Evolutionary conservation across 306 rosid species (phyloP).

Genomic region (Rosa chinensis): DNA sequence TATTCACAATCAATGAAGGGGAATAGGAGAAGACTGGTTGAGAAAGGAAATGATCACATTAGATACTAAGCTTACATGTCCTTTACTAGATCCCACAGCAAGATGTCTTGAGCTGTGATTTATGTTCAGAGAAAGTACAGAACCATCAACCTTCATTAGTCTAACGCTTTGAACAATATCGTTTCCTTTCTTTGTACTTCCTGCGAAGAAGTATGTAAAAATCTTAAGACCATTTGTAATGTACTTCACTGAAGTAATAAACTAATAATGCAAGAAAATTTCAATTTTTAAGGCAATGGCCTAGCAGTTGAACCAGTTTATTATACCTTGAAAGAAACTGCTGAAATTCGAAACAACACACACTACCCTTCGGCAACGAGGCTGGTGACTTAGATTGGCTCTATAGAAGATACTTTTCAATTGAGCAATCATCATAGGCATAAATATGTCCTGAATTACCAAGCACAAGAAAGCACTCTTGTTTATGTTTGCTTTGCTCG

Average conservation of each 20-base stretch:
- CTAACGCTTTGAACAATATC: conserved; percentile 63
- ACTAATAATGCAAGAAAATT: neutral
- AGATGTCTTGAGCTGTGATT: conserved; percentile 56
- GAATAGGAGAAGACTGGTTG: neutral
- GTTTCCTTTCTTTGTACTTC: conserved; percentile 70
- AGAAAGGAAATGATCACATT: conserved; percentile 7
- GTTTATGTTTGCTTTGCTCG: conserved; percentile 73
- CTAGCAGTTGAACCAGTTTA: conserved; percentile 12
- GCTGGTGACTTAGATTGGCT: conserved; percentile 58
- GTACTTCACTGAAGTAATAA: conserved; percentile 11
- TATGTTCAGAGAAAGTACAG: conserved; percentile 51
- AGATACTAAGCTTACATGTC: conserved; percentile 57
- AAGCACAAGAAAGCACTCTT: conserved; percentile 57
- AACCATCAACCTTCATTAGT: conserved; percentile 63
- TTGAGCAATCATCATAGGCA: conserved; percentile 61
- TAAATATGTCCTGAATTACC: conserved; percentile 75
- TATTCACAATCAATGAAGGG: neutral
- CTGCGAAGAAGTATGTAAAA: conserved; percentile 37
- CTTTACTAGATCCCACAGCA: conserved; percentile 92
- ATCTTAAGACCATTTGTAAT: conserved; percentile 20
- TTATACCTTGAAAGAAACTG: conserved; percentile 71
- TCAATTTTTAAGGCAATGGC: conserved; percentile 12
- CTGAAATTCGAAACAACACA: conserved; percentile 28
- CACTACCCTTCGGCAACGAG: conserved; percentile 62
- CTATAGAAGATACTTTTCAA: conserved; percentile 75